Conservation (phyloP, 139 green algal species). For the Penium margaritaceum region DNA sequence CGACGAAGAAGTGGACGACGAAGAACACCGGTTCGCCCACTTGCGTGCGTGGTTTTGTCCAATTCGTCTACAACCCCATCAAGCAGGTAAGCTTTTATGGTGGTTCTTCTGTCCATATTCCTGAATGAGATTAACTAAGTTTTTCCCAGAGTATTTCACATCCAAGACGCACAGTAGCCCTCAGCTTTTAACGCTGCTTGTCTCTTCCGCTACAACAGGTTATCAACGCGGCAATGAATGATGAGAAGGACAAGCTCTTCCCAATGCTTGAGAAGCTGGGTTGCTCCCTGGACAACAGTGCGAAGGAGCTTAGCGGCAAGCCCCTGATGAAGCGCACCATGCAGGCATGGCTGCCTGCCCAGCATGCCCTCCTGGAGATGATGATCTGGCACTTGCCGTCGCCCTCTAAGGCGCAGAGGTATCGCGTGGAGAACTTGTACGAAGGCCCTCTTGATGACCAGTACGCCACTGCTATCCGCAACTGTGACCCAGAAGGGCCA, state of each 20-base stretch:
- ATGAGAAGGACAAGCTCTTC: constrained; percentile 93
- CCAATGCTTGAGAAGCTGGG: constrained; percentile 84
- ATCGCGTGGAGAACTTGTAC: constrained; percentile 94
- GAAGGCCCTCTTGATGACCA: constrained; percentile 91
- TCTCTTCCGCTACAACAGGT: constrained; percentile 58
- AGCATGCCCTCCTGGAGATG: constrained; percentile 94
- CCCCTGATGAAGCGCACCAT: constrained; percentile 73
- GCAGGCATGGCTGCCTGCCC: constrained; percentile 86
- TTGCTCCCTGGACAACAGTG: constrained; percentile 79
- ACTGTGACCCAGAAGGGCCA: constrained; percentile 87
- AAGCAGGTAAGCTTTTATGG: too few relatives aligned
- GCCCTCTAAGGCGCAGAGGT: constrained; percentile 77
- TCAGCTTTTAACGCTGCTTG: too few relatives aligned
- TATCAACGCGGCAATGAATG: constrained; percentile 89
- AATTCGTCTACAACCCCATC: constrained; percentile 98
- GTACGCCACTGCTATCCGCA: constrained; percentile 85
- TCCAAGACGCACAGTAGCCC: too few relatives aligned
- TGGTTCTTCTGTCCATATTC: too few relatives aligned
- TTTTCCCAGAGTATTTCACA: too few relatives aligned
- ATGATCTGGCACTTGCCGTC: constrained; percentile 84
- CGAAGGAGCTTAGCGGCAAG: constrained; percentile 92
- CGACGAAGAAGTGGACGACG: constrained; percentile 96
- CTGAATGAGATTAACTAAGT: too few relatives aligned
- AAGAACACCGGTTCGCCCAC: constrained; percentile 76
- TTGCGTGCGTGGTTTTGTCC: constrained; percentile 92